These are phyloP conservation scores for Candida boleticola DNA, from an alignment of 805 yeast species.

Conservation along the genomic window DNA sequence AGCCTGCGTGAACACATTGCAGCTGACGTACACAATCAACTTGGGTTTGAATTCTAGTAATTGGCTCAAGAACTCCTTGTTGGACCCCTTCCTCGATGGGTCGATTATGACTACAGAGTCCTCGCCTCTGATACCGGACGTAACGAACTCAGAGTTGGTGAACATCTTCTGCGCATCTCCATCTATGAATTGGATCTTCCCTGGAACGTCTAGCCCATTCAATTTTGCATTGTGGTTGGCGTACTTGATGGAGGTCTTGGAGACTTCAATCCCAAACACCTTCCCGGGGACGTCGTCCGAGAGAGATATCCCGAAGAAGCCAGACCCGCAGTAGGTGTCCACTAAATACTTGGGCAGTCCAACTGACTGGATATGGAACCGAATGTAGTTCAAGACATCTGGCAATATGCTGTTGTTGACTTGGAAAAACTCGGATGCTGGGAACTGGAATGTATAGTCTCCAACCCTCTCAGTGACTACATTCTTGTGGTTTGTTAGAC, in stretches of 20 bases:
- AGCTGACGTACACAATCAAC: constrained; percentile 40
- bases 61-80: constrained; percentile 32
- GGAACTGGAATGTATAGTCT: constrained; percentile 36
- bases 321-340: constrained; percentile 48
- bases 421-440: constrained; percentile 41
- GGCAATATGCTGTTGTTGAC: constrained; percentile 38
- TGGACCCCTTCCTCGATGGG: constrained; percentile 45
- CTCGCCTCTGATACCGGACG: constrained; percentile 25
- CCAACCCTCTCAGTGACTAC: constrained; percentile 36
- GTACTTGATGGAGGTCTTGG: constrained; percentile 28
- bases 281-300: constrained; percentile 30
- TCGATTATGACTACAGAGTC: constrained; percentile 41
- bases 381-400: constrained; percentile 29
- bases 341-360: constrained; percentile 24
- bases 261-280: constrained; percentile 42
- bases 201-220: constrained; percentile 31
- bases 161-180: constrained; percentile 41
- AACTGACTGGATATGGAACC: constrained; percentile 12
- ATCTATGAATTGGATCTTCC: constrained; percentile 28
- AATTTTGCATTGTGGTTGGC: constrained; percentile 39
- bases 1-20: constrained; percentile 47
- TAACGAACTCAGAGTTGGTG: constrained; percentile 19
- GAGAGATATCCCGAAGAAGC: constrained; percentile 42
- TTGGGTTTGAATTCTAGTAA: constrained; percentile 35
- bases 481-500: constrained; percentile 23